Conservation (phyloP, 1,284 basidiomycete species). For the Cryptococcus sp. region DNA sequence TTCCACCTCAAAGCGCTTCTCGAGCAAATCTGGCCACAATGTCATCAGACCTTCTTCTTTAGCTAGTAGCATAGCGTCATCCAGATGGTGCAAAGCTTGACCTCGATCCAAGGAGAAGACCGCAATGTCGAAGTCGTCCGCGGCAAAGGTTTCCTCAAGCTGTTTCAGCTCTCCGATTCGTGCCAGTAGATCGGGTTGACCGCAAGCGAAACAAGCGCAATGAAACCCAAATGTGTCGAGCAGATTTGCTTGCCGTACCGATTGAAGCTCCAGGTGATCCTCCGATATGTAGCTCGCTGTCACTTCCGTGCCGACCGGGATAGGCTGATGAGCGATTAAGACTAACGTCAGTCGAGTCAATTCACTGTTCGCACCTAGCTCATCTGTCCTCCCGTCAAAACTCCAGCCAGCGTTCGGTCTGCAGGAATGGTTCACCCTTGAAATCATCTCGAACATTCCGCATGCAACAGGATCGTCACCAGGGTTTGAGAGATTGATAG, state of each 20-base stretch:
- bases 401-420: constrained; percentile 22
- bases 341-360: constrained; percentile 5
- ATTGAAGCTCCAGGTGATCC: background rate
- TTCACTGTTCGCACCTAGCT: constrained; percentile 11
- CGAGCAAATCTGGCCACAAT: too few species aligned
- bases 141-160: background rate
- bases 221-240: background rate
- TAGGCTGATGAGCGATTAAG: constrained; percentile 11
- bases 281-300: constrained; percentile 12
- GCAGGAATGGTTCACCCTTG: constrained; percentile 24
- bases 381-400: constrained; percentile 11
- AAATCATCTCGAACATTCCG: constrained; percentile 20
- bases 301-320: constrained; percentile 14
- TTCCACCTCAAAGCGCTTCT: too few species aligned
- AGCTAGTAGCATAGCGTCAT: background rate
- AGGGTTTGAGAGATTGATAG: background rate
- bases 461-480: background rate
- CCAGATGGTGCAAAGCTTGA: background rate
- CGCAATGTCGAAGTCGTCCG: background rate
- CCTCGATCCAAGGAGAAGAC: background rate
- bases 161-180: background rate
- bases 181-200: background rate
- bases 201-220: background rate
- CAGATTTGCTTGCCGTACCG: background rate
- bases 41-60: too few species aligned